A percentile compares a stretch with the other conserved stretches of the same genome.
Evolutionary conservation across 2,329 filamentous ascomycete species (phyloP).

Genomic region (Xylariaceae sp.): DNA sequence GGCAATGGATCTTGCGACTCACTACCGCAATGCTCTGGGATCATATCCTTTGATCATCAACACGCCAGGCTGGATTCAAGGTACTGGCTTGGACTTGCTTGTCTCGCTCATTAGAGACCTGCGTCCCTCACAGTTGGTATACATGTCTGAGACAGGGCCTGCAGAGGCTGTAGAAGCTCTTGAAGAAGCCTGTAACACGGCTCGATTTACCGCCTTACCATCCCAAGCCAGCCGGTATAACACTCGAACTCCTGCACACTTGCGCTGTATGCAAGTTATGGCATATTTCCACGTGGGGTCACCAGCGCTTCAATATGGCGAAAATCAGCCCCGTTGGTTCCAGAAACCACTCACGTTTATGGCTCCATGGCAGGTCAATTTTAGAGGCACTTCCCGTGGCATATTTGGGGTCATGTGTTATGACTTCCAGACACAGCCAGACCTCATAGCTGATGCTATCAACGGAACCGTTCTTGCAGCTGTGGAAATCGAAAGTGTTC

Average conservation of each 20-base stretch:
- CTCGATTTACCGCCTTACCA: constrained; percentile 59
- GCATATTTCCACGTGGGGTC: constrained; percentile 72
- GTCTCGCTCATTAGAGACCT: constrained; percentile 60
- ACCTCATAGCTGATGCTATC: constrained; percentile 67
- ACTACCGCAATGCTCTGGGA: constrained; percentile 56
- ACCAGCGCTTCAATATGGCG: constrained; percentile 19
- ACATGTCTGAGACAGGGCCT: constrained; percentile 70
- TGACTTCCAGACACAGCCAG: constrained; percentile 64
- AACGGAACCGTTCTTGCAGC: constrained; percentile 74
- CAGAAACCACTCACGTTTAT: constrained; percentile 60
- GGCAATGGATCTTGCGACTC: constrained; percentile 64
- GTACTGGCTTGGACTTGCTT: constrained; percentile 71
- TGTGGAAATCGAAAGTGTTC: constrained; percentile 62
- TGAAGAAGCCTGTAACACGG: constrained; percentile 48
- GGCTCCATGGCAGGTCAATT: constrained; percentile 67
- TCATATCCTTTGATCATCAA: constrained; percentile 71
- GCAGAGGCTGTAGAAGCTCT: constrained; percentile 62
- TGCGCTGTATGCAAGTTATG: constrained; percentile 78
- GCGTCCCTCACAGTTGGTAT: constrained; percentile 66
- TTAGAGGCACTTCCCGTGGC: constrained; percentile 55
- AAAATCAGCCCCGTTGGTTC: constrained; percentile 53
- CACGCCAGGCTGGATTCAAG: constrained; percentile 75
- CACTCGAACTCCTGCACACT: constrained; percentile 66
- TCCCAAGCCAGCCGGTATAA: constrained; percentile 63
- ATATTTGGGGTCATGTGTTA: constrained; percentile 72